These are phyloP conservation scores for Alternaria sp. DNA, from an alignment of 2,329 filamentous ascomycete species.

Conservation along the genomic window DNA sequence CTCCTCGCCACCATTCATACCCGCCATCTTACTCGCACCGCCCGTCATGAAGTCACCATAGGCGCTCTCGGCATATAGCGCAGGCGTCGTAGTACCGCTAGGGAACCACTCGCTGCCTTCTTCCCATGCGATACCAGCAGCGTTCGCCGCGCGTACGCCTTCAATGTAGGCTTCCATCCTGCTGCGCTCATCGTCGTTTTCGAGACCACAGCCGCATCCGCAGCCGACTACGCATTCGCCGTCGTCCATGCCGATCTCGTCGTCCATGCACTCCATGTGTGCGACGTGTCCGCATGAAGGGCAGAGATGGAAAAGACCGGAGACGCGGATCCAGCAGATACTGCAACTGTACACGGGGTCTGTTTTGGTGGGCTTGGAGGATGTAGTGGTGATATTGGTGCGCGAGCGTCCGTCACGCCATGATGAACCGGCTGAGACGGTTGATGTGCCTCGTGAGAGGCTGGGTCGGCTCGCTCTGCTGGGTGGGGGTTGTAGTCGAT, in stretches of 20 bases:
- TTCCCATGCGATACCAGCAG: slow-evolving; percentile 35
- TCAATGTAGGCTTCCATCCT: slow-evolving; percentile 40
- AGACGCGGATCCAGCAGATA: slow-evolving; percentile 48
- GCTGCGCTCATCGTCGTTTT: slow-evolving; percentile 32
- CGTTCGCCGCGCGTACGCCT: slow-evolving; percentile 33
- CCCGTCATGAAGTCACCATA: slow-evolving; percentile 28
- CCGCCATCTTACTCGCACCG: slow-evolving; percentile 20
- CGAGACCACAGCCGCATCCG: slow-evolving; percentile 37
- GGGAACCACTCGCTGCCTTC: slow-evolving; percentile 33
- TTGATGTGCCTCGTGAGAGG: slow-evolving; percentile 36
- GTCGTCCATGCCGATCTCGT: slow-evolving; percentile 30
- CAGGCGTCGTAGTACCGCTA: slow-evolving; percentile 28
- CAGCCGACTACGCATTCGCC: slow-evolving; percentile 42
- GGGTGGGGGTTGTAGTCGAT: slow-evolving; percentile 21
- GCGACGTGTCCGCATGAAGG: slow-evolving; percentile 46
- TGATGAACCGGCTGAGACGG: slow-evolving; percentile 31
- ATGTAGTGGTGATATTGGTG: slow-evolving; percentile 7
- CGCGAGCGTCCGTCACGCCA: slow-evolving; percentile 19
- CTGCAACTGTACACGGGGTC: slow-evolving; percentile 43
- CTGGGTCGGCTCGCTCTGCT: slow-evolving; percentile 23
- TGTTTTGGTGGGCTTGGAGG: slow-evolving; percentile 16
- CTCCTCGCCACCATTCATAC: slow-evolving; percentile 3
- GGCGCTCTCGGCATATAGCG: slow-evolving; percentile 16
- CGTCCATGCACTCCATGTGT: slow-evolving; percentile 45
- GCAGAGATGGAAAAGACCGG: slow-evolving; percentile 45